A percentile compares a stretch with the other conserved stretches of the same genome.
phyloP scores from a whole-genome alignment of 345 rosid genomes.

The Ailanthus altissimus region DNA sequence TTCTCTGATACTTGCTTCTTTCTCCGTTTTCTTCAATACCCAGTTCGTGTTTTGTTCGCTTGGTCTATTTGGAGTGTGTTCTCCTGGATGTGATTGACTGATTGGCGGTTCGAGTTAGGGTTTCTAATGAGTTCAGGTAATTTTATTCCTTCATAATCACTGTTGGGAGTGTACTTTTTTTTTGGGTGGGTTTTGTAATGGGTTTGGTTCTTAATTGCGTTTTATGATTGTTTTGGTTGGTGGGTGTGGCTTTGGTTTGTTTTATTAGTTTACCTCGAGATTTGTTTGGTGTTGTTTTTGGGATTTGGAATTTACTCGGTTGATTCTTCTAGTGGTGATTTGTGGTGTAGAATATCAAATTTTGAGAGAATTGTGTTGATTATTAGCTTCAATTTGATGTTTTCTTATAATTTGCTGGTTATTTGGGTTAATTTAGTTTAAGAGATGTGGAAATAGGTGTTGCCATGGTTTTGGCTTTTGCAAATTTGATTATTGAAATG shows the following conservation, averaged over 20 bases:
- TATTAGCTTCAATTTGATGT: slow-evolving; percentile 2
- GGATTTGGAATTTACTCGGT: not conserved
- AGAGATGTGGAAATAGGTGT: slow-evolving; percentile 4
- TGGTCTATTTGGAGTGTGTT: not conserved
- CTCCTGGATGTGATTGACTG: not conserved
- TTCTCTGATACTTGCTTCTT: not conserved
- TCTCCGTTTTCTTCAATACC: slow-evolving; percentile 16
- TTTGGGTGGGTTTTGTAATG: not conserved
- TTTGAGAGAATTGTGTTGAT: not conserved
- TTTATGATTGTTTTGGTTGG: not conserved
- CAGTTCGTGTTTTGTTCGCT: slow-evolving; percentile 19
- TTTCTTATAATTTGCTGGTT: not conserved
- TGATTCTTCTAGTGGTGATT: no score
- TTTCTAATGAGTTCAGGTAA: slow-evolving; percentile 22
- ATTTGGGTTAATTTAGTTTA: not conserved
- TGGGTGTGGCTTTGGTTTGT: not conserved
- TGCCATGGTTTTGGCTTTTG: not conserved
- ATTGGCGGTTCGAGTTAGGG: slow-evolving; percentile 7
- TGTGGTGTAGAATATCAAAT: no score
- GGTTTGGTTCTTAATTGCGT: not conserved
- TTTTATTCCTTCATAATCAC: not conserved
- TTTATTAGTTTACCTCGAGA: not conserved
- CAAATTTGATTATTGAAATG: not conserved
- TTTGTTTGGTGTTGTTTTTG: not conserved
- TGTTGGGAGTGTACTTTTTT: not conserved